Percentiles rank a stretch among this genome's conserved stretches.
These are phyloP conservation scores for Vinca minor DNA, from an alignment of 257 asterid genomes.

Conservation along the genomic window DNA sequence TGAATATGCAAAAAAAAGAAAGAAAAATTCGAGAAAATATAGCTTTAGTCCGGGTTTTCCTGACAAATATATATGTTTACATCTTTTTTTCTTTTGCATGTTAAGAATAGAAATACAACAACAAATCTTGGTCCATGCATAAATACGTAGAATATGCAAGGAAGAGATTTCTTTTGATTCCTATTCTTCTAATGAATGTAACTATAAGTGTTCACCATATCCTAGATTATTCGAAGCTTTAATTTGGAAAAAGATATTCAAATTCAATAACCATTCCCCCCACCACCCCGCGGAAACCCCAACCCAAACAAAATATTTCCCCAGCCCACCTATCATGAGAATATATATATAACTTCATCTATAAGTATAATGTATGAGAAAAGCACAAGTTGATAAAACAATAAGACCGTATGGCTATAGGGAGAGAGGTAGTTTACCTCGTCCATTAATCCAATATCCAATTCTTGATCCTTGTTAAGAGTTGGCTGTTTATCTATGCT, in stretches of 20 bases:
- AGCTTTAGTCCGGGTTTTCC: not conserved
- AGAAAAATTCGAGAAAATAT: not conserved
- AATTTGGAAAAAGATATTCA: not conserved
- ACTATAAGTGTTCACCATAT: not conserved
- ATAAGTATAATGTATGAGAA: not conserved
- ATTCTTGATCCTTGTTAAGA: slow-evolving; percentile 25
- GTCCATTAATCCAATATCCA: slow-evolving; percentile 26
- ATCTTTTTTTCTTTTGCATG: not conserved
- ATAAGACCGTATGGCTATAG: not conserved
- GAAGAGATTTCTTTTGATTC: too few relatives aligned
- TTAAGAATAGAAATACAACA: not conserved
- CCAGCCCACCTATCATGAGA: not conserved
- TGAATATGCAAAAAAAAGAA: not conserved
- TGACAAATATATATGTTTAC: not conserved
- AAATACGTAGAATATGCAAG: not conserved
- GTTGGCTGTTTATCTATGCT: slow-evolving; percentile 23
- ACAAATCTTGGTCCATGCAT: not conserved
- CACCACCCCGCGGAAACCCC: too few relatives aligned
- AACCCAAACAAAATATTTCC: not conserved
- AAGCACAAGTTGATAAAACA: not conserved
- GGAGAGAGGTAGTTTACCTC: slow-evolving; percentile 33
- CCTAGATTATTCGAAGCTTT: not conserved
- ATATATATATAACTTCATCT: not conserved
- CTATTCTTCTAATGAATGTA: not conserved
- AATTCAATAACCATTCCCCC: too few relatives aligned